Conservation (phyloP, 1,284 basidiomycete genomes). For the Rhodotorula sp. region DNA sequence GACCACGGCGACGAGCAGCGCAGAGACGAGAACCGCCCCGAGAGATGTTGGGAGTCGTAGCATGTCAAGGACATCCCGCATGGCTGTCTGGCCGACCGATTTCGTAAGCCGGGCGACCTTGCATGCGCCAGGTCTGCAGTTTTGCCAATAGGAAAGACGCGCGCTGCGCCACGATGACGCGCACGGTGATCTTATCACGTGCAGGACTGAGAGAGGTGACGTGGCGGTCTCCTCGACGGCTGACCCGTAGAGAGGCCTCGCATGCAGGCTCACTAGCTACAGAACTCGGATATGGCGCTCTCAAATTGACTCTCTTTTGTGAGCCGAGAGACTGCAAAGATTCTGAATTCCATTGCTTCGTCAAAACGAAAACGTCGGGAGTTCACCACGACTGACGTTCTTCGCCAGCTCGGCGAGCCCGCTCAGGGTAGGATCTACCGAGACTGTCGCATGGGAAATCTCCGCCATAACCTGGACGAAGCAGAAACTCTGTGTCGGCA, state of each 20-base stretch:
- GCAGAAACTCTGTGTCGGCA: slow-evolving; percentile 8
- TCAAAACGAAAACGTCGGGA: slow-evolving; percentile 27
- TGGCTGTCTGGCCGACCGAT: background rate
- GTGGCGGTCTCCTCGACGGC: too few relatives aligned
- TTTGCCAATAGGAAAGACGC: too few relatives aligned
- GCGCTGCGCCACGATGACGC: too few relatives aligned
- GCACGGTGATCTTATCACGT: too few relatives aligned
- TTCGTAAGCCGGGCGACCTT: too few relatives aligned
- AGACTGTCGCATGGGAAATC: background rate
- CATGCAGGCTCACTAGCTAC: too few relatives aligned
- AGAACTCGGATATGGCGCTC: too few relatives aligned
- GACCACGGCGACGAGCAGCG: background rate
- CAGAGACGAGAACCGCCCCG: background rate
- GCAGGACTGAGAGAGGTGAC: too few relatives aligned
- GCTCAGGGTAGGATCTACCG: background rate
- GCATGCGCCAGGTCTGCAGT: too few relatives aligned
- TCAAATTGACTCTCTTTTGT: too few relatives aligned
- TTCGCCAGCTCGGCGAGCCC: slow-evolving; percentile 17
- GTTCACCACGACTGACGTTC: slow-evolving; percentile 16
- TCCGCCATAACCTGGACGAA: background rate
- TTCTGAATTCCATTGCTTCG: background rate
- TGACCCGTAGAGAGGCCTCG: too few relatives aligned
- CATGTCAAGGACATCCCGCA: background rate
- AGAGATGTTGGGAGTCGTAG: background rate
- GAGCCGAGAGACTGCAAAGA: too few relatives aligned